Conservation (phyloP, 2,329 filamentous ascomycete genomes). For the Colletotrichum liaoningense region DNA sequence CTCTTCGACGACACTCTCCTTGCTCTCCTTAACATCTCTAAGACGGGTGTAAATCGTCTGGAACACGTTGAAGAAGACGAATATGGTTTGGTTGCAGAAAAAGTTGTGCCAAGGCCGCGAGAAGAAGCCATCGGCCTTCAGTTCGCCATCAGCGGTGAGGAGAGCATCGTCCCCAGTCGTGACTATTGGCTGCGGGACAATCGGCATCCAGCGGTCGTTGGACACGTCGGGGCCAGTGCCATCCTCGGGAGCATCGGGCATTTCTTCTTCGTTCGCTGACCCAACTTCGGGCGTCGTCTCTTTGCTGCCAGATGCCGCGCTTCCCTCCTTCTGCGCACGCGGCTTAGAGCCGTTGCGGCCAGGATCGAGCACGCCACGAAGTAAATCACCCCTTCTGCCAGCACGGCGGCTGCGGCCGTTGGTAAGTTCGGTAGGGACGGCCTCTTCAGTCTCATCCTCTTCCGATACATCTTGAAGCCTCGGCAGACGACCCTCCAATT, state of each 20-base stretch:
- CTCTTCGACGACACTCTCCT: conserved; percentile 77
- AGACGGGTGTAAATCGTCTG: conserved; percentile 90
- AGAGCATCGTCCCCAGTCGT: conserved; percentile 64
- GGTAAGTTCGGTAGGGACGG: conserved; percentile 76
- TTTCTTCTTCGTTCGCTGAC: conserved; percentile 83
- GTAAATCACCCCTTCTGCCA: conserved; percentile 82
- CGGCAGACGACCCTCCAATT: conserved; percentile 73
- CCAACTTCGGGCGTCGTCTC: conserved; percentile 87
- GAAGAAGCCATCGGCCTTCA: conserved; percentile 84
- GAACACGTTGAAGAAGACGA: conserved; percentile 95
- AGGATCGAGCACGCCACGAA: conserved; percentile 87
- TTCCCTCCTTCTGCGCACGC: conserved; percentile 82
- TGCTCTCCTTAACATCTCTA: conserved; percentile 83
- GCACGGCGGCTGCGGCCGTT: conserved; percentile 77
- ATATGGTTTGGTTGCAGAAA: conserved; percentile 91
- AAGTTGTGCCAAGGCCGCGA: conserved; percentile 85
- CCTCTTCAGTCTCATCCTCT: conserved; percentile 82
- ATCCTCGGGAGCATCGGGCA: conserved; percentile 71
- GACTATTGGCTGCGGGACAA: conserved; percentile 67
- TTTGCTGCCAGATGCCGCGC: conserved; percentile 81
- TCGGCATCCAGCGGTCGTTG: conserved; percentile 74
- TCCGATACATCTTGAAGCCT: conserved; percentile 77
- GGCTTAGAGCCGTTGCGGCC: conserved; percentile 77
- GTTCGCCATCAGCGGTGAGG: conserved; percentile 70
- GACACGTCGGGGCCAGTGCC: conserved; percentile 69